These are phyloP conservation scores for Candida bentonensis DNA, from an alignment of 805 yeast genomes.

Conservation along the genomic window DNA sequence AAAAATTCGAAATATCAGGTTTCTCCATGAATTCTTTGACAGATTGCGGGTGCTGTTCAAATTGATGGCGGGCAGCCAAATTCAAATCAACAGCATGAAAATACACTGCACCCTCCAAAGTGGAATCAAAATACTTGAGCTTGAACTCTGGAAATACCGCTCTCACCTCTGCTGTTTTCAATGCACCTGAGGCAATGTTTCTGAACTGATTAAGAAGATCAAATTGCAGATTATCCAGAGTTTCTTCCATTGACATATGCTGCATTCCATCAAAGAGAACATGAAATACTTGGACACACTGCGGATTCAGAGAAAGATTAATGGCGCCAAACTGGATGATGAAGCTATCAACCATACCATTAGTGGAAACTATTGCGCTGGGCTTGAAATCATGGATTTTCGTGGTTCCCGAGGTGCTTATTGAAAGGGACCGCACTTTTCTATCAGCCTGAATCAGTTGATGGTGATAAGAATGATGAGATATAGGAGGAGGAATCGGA, in stretches of 20 bases:
- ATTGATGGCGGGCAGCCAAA: not conserved
- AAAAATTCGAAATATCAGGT: not conserved
- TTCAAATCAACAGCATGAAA: not conserved
- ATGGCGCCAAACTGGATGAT: slow-evolving; percentile 41
- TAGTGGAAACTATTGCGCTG: slow-evolving; percentile 6
- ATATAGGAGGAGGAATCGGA: slow-evolving; percentile 33
- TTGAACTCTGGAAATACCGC: not conserved
- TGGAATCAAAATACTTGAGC: not conserved
- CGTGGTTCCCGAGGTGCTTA: slow-evolving; percentile 10
- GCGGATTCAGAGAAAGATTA: slow-evolving; percentile 33
- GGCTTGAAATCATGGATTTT: slow-evolving; percentile 7
- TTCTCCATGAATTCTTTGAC: not conserved
- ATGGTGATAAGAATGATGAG: slow-evolving; percentile 47
- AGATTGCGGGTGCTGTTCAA: not conserved
- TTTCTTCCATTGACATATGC: slow-evolving; percentile 29
- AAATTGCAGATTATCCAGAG: slow-evolving; percentile 53
- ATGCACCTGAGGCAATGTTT: not conserved
- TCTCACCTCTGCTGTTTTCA: not conserved
- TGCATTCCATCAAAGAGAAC: slow-evolving; percentile 24
- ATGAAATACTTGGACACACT: slow-evolving; percentile 26
- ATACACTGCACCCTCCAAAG: not conserved
- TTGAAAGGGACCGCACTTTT: slow-evolving; percentile 32
- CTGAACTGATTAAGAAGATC: slow-evolving; percentile 31
- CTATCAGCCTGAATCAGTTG: slow-evolving; percentile 34
- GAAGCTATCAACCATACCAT: slow-evolving; percentile 31